Evolutionary conservation across 768 basidiomycete genomes (phyloP), one percentile per base, ranked within the genome.

Genomic region (Mycena galericulata): DNA sequence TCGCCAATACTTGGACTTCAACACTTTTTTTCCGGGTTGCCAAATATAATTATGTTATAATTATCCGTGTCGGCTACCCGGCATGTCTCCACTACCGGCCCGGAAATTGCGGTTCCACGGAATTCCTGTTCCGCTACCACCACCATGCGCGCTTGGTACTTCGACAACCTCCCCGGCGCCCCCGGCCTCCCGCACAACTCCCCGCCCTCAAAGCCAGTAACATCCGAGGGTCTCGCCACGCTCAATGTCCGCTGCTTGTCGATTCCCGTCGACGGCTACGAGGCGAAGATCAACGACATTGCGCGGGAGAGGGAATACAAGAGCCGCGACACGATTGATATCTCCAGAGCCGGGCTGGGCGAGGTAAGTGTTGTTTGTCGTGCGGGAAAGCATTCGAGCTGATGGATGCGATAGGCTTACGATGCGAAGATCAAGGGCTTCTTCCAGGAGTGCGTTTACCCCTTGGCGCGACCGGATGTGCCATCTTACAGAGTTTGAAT

Each of bases 401-500:
- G 20, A 80, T 98, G 47, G 95, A 95, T 2, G 94, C 94, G 81
- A 72, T 80, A 12, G 41, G 20, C 20, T 17, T 97, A 95, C 79
- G 95, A 97, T 73, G 75, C 84, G 27, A 95, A 92, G 79, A 86
- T 97, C 76, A 92, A 93, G 76, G 83, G 76, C 0, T 96, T 97
- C 80, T 97, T 93, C 73, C 84, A 91, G 59, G 94, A 96, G 93
- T 94, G 72, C 68, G 90, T 77, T 32, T 20, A 20, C 32, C 30
- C 29, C 6, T 7, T 17, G 24, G 7, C 27, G 51, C 22, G 64
- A 26, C 9, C 34, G 34, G 34, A 65, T 58, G 40, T 4, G n/a
- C 15, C 47, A 18, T 18, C n/a, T 29, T 7, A 29, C 26, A 29
- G 36, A 3, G 11, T 43, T 45, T 26, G 49, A 30, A 53, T 55